These are phyloP conservation scores for Suhomyces ambrosiae DNA, from an alignment of 1,139 yeast genomes.

Conservation along the genomic window DNA sequence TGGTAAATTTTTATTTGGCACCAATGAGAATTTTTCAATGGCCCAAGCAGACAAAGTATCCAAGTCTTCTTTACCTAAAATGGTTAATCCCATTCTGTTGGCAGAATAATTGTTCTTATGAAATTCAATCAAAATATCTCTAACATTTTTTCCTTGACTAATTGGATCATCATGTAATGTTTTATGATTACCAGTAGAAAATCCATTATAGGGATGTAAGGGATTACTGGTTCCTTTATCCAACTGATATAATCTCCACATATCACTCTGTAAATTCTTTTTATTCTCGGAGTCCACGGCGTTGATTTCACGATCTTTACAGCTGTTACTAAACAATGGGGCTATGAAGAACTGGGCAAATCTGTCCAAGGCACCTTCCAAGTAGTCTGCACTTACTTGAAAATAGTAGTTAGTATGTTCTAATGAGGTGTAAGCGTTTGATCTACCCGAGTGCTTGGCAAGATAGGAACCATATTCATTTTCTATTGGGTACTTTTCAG, in stretches of 20 bases:
- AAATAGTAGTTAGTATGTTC: conserved; percentile 91
- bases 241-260: conserved; percentile 86
- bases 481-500: conserved; percentile 86
- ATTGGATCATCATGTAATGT: conserved; percentile 64
- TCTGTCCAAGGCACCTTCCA: conserved; percentile 87
- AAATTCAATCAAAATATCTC: conserved; percentile 66
- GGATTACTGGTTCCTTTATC: conserved; percentile 74
- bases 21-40: conserved; percentile 60
- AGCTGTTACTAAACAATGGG: conserved; percentile 77
- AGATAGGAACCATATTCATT: conserved; percentile 82
- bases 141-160: conserved; percentile 52
- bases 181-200: conserved; percentile 70
- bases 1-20: conserved; percentile 57
- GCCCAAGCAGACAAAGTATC: conserved; percentile 75
- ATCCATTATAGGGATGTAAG: conserved; percentile 71
- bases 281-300: conserved; percentile 97
- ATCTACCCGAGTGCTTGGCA: conserved; percentile 64
- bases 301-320: conserved; percentile 88
- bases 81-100: conserved; percentile 83
- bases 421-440: conserved; percentile 86
- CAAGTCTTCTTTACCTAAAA: conserved; percentile 79
- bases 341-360: conserved; percentile 89
- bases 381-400: conserved; percentile 72
- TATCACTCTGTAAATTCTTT: conserved; percentile 86
- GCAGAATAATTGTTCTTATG: conserved; percentile 66